These are phyloP conservation scores for Arctium minus DNA, from an alignment of 129 eudicot species.

Conservation along the genomic window DNA sequence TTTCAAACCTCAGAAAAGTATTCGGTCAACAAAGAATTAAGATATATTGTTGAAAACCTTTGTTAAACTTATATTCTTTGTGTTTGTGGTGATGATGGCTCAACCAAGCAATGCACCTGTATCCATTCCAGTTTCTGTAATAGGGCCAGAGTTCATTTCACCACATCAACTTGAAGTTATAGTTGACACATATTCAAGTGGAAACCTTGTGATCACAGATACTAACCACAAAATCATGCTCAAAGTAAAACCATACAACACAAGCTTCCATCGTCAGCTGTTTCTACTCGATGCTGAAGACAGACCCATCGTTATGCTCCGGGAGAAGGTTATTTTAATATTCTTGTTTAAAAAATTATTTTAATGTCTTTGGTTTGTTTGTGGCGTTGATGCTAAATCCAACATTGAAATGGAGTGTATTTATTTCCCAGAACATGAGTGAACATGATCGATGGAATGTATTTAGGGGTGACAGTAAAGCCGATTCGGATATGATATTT, in stretches of 20 bases:
- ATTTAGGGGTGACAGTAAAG: background rate
- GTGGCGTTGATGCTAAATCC: background rate
- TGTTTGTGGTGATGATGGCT: background rate
- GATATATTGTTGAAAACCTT: background rate
- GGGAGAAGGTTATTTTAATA: conserved; percentile 25
- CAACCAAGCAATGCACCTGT: background rate
- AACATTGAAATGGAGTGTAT: background rate
- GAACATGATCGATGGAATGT: conserved; percentile 7
- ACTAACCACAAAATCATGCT: background rate
- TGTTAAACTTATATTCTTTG: background rate
- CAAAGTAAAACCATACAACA: background rate
- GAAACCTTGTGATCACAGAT: background rate
- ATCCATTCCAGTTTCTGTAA: background rate
- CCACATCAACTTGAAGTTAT: conserved; percentile 23
- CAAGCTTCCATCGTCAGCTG: conserved; percentile 13
- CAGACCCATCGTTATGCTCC: conserved; percentile 23
- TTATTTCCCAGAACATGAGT: background rate
- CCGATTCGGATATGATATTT: background rate
- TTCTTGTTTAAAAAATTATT: background rate
- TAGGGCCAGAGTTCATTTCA: conserved; percentile 21
- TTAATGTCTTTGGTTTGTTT: background rate
- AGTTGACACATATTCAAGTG: background rate
- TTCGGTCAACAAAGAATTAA: background rate
- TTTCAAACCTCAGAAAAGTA: background rate
- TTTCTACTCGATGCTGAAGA: conserved; percentile 32